Percentiles rank a stretch among this genome's conserved stretches.
Conservation (phyloP, 2,329 filamentous ascomycete genomes). For the Aspergillus costaricaensis region DNA sequence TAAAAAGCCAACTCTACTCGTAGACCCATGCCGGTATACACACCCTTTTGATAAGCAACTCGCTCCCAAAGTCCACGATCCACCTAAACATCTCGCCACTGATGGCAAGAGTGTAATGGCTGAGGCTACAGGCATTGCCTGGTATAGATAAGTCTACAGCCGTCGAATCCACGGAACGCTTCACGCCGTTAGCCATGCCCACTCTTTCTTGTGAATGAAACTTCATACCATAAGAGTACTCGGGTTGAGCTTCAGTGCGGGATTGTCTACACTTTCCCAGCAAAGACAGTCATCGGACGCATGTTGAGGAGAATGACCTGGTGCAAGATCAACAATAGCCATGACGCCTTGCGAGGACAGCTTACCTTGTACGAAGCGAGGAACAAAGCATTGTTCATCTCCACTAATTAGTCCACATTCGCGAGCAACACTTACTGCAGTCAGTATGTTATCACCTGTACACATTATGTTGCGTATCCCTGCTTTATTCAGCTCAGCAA, state of each 20-base stretch:
- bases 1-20: no score
- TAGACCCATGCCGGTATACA: constrained; percentile 25
- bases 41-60: constrained; percentile 73
- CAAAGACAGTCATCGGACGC: constrained; percentile 72
- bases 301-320: constrained; percentile 71
- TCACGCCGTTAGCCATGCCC: constrained; percentile 16
- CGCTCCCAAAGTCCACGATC: constrained; percentile 86
- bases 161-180: constrained; percentile 71
- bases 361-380: constrained; percentile 74
- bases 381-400: constrained; percentile 86
- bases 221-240: constrained; percentile 67
- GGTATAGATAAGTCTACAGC: constrained; percentile 80
- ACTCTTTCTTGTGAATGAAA: neutral
- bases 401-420: constrained; percentile 83
- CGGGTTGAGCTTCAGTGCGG: constrained; percentile 73
- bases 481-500: constrained; percentile 78
- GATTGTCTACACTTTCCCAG: constrained; percentile 96
- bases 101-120: constrained; percentile 85
- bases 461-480: constrained; percentile 93
- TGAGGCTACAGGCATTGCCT: constrained; percentile 76
- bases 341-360: neutral
- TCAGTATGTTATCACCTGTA: constrained; percentile 96
- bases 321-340: neutral
- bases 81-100: constrained; percentile 95
- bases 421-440: constrained; percentile 90